Evolutionary conservation across 306 rosid genomes (phyloP).

Genomic region (Dryas alaskensis): DNA sequence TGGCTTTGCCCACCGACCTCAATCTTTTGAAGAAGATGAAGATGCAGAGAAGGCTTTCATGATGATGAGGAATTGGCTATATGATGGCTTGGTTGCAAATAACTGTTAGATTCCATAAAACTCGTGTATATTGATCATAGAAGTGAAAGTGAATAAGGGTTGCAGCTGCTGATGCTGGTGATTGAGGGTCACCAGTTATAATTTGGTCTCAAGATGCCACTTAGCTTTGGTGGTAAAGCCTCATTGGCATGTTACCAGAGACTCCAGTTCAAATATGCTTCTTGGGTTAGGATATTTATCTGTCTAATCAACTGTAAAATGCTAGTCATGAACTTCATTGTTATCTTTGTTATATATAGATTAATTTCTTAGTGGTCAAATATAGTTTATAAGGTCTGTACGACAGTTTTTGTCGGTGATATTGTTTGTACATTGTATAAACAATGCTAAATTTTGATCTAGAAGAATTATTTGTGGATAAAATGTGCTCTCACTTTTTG

Average conservation of each 20-base stretch:
- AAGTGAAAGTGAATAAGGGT: not conserved
- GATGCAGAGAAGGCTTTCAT: constrained; percentile 78
- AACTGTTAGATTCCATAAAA: not conserved
- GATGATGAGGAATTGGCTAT: constrained; percentile 65
- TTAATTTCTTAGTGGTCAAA: not conserved
- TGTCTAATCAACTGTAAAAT: not conserved
- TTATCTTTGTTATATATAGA: not conserved
- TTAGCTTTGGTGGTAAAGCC: not conserved
- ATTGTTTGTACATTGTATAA: not conserved
- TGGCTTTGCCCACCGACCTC: constrained; percentile 76
- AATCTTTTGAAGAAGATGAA: constrained; percentile 66
- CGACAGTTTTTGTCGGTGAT: not conserved
- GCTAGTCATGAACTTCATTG: not conserved
- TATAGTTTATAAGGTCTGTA: not conserved
- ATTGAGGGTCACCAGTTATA: not conserved
- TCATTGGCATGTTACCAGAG: too few species aligned
- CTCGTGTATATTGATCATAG: not conserved
- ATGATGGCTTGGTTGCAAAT: constrained; percentile 41
- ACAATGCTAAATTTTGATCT: not conserved
- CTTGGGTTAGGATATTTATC: not conserved
- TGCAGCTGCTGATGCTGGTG: constrained; percentile 1
- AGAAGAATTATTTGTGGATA: not conserved
- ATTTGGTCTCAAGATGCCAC: not conserved
- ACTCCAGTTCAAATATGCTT: not conserved
- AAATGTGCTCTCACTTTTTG: too few species aligned